Evolutionary conservation across 192 early-diverging fungal genomes (phyloP).

Genomic region (Piromyces finnis): DNA sequence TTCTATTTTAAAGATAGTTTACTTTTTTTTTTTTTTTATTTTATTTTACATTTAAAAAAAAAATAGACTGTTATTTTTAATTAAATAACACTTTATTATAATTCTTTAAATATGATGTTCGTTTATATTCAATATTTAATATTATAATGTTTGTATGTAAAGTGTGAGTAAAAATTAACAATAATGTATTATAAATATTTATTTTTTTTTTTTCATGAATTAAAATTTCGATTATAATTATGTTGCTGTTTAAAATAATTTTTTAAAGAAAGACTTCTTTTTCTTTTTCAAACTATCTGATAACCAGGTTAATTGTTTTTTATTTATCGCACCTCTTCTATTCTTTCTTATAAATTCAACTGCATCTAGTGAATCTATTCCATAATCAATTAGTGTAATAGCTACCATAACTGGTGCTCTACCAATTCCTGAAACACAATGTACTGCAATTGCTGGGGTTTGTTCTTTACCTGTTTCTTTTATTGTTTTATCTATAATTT

Average conservation of each 20-base stretch:
- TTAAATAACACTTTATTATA: no score
- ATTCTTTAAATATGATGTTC: no score
- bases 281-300: neutral
- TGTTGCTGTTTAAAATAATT: neutral
- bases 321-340: constrained; percentile 37
- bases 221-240: no score
- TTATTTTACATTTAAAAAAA: no score
- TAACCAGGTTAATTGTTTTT: neutral
- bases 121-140: no score
- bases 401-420: constrained; percentile 40
- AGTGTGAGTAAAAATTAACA: no score
- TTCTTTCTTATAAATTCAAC: constrained; percentile 49
- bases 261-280: neutral
- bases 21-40: no score
- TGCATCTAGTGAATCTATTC: constrained; percentile 55
- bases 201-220: no score
- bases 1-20: no score
- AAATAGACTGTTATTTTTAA: no score
- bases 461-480: neutral
- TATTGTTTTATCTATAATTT: neutral
- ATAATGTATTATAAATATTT: no score
- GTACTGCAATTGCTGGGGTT: neutral
- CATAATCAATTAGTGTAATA: constrained; percentile 62
- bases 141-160: no score
- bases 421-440: neutral